Evolutionary conservation across 345 rosid genomes (phyloP), one percentile per base, ranked within the genome.

Genomic region (Rhizophora mangle): DNA sequence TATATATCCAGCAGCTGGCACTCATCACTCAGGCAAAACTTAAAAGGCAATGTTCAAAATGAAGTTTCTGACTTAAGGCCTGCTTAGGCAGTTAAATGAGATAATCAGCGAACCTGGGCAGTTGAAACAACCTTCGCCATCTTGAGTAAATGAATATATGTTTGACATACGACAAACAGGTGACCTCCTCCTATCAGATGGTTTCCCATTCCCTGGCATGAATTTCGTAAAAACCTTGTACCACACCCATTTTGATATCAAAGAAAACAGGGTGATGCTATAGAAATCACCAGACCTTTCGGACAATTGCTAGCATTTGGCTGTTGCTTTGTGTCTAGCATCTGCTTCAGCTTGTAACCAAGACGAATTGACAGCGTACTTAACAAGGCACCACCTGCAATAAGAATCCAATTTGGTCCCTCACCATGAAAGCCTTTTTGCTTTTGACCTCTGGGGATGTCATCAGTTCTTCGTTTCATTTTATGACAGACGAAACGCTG

Each of bases 331-430:
- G 82, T 65, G 74, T 88, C 97, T 30, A 82, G 62, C 7, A 81
- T 75, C 81, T 85, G 99, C 85, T 83, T 95, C 78, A 95, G 79
- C 85, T 87, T 92, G 88, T 72, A 92, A 70, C 96, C 99, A 67
- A 95, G 85, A 55, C 88, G 99, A 81, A 95, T 75, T 19, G 99
- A 87, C 76, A 95, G 74, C 4, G 99, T 92, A 82, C 97, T 92
- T 75, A 95, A 80, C 78, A 95, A 87, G 72, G 99, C 97, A 34
- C 98, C 96, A 2, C 98, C 99, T 2, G 96, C 98, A 67, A 95
- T 87, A 9, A 95, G 81, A 68, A 95, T 78, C 99, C 99, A 95
- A 66, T 86, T 90, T 20, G 96, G 87, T n/a, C 98, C 89, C 72
- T 81, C 89, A 32, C 78, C 85, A 67, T 82, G 88, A 52, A 80